These are phyloP conservation scores for Protomyces inundatus DNA, from an alignment of 1,139 yeast genomes.

Conservation along the genomic window DNA sequence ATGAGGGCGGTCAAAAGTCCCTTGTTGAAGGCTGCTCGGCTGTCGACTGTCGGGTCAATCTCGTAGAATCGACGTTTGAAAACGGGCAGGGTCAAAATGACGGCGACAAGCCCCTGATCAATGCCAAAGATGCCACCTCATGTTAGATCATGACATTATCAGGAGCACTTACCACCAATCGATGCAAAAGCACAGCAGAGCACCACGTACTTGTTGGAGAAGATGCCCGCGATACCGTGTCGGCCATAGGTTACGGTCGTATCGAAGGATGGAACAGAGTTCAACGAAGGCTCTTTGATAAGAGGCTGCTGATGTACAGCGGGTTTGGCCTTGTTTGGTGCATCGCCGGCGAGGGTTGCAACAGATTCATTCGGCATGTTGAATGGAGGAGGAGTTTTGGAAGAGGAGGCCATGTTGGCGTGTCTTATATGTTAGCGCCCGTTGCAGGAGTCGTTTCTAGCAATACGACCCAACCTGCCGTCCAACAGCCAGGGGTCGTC, in stretches of 20 bases:
- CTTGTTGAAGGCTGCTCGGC: slow-evolving; percentile 31
- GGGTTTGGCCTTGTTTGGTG: neutral
- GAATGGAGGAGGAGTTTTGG: neutral
- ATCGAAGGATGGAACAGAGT: neutral
- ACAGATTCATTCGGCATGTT: neutral
- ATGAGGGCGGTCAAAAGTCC: slow-evolving; percentile 35
- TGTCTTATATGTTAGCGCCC: neutral
- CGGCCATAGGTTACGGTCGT: slow-evolving; percentile 21
- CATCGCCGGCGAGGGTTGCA: neutral
- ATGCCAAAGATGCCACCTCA: slow-evolving; percentile 38
- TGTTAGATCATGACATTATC: neutral
- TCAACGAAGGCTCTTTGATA: neutral
- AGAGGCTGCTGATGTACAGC: neutral
- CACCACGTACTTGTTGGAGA: slow-evolving; percentile 33
- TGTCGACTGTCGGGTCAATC: slow-evolving; percentile 15
- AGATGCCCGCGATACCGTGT: slow-evolving; percentile 30
- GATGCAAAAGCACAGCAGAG: slow-evolving; percentile 37
- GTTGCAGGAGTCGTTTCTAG: no score
- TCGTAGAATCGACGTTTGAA: slow-evolving; percentile 30
- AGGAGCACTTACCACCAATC: slow-evolving; percentile 32
- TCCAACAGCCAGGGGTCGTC: no score
- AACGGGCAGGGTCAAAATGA: slow-evolving; percentile 52
- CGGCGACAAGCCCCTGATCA: slow-evolving; percentile 52
- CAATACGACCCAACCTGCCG: no score
- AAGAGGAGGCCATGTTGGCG: neutral